Base-by-base conservation (phyloP, 1,284 basidiomycete genomes). In the Leccinum angustisporum region DNA sequence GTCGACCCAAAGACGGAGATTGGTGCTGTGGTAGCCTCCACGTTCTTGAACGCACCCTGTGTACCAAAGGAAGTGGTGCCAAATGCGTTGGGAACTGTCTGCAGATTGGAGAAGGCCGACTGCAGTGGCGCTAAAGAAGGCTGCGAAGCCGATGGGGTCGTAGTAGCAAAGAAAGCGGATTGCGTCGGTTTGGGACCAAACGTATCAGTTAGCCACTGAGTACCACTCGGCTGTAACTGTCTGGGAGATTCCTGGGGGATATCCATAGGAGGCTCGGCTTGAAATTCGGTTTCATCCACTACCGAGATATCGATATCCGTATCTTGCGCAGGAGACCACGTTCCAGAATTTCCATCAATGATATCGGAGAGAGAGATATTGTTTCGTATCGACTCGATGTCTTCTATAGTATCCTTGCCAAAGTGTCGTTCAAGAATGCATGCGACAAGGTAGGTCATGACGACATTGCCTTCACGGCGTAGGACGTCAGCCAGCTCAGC, bases 391-490 rank as follows among this genome's bases (percentile, higher is more conserved):
- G 76, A 78, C 64, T 94, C 92, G 62, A 96, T 90, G 59, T 87
- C 81, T 5, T 90, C 87, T 62, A 91, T 86, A 11, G 83, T 85
- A 64, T 88, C 89, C 74, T 84, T 81, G 62, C 90, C 89, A 71
- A 91, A 91, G 25, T 87, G 76, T 27, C 83, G 73, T 72, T 91
- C 90, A 56, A 92, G 75, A 58, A 92, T 83, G 70, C 90, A 92
- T 0, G 88, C 90, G 21, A 91, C 84, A 18, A 92, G 82, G 67
- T 87, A 91, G 6, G 88, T 85, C 86, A 91, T 90, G 31, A 86
- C 83, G 18, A 80, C 74, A 63, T 81, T 86, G 53, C 86, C 85
- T 66, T 84, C 80, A 56, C 85, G 80, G 31, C 80, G 79, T 9
- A 90, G 79, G 25, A 85, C 82, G 8, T 69, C 72, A 5, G 79